Conservation (phyloP, 441 rosid genomes). For the Gossypium trilobum region DNA sequence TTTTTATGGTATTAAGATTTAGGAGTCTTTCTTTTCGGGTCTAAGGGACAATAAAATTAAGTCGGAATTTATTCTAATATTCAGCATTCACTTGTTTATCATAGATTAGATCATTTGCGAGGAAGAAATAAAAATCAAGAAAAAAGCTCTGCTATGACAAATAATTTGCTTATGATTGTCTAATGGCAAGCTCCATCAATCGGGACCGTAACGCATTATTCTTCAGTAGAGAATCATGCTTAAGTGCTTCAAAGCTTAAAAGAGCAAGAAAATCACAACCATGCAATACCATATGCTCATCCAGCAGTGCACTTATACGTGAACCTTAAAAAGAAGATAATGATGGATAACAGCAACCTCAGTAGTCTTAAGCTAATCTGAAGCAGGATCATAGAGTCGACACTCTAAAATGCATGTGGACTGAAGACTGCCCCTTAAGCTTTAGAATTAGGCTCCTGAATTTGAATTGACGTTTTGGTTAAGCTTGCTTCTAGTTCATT, state of each 20-base stretch:
- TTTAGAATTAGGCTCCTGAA: constrained; percentile 31
- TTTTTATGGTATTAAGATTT: no score
- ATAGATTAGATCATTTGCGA: no score
- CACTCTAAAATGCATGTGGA: constrained; percentile 6
- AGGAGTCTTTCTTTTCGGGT: no score
- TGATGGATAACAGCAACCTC: not conserved
- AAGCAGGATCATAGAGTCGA: not conserved
- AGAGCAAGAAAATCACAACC: not conserved
- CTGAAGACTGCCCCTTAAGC: not conserved
- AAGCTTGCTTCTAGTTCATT: constrained; percentile 81
- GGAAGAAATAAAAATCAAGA: no score
- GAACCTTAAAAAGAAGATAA: not conserved
- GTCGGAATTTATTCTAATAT: no score
- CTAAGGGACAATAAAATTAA: no score
- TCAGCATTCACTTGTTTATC: no score
- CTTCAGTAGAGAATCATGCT: not conserved
- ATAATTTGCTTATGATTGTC: no score
- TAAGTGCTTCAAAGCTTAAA: not conserved
- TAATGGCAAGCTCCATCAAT: no score
- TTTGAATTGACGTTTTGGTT: constrained; percentile 64
- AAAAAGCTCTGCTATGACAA: no score
- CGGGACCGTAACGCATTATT: not conserved
- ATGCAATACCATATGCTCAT: not conserved
- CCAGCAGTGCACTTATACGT: not conserved
- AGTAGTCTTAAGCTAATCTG: not conserved